A percentile compares a stretch with the other conserved stretches of the same genome.
These are phyloP conservation scores for Cercospora zeina DNA, from an alignment of 2,329 filamentous ascomycete species.

Conservation along the genomic window DNA sequence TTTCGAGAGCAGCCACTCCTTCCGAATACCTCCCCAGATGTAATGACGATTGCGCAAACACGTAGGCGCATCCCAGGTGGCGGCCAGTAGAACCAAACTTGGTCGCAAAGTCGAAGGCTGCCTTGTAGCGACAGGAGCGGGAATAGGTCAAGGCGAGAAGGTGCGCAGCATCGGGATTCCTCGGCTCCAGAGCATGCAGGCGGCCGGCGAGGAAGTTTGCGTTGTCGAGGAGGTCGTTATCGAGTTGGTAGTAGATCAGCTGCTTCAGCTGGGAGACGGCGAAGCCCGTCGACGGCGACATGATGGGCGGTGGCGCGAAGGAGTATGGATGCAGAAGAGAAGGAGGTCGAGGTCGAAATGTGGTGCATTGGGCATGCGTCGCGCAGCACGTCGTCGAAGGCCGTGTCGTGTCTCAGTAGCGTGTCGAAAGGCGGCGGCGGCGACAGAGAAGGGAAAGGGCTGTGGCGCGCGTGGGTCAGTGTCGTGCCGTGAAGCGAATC, in stretches of 20 bases:
- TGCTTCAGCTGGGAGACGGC: conserved; percentile 63
- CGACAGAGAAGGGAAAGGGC: not conserved
- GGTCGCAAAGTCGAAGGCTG: conserved; percentile 81
- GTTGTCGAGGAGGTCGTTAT: conserved; percentile 85
- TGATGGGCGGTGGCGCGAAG: conserved; percentile 35
- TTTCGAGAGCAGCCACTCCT: conserved; percentile 81
- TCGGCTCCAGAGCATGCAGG: conserved; percentile 78
- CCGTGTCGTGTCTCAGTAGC: conserved; percentile 14
- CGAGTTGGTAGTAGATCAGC: conserved; percentile 72
- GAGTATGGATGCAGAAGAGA: not conserved
- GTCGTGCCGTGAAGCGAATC: not conserved
- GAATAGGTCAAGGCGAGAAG: conserved; percentile 83
- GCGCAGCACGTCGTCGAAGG: not conserved
- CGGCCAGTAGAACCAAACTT: conserved; percentile 67
- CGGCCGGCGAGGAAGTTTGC: conserved; percentile 92
- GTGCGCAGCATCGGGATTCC: conserved; percentile 76
- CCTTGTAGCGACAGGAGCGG: conserved; percentile 76
- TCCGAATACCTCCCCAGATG: conserved; percentile 75
- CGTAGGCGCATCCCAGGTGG: conserved; percentile 84
- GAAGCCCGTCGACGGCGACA: conserved; percentile 57
- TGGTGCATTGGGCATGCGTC: not conserved
- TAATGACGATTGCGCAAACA: conserved; percentile 87
- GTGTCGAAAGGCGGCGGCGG: not conserved
- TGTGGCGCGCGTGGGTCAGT: not conserved
- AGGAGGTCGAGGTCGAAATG: not conserved